A percentile compares a stretch with the other conserved stretches of the same genome.
Evolutionary conservation across 768 basidiomycete species (phyloP).

Genomic region (Brasilioporus rufonigricans): DNA sequence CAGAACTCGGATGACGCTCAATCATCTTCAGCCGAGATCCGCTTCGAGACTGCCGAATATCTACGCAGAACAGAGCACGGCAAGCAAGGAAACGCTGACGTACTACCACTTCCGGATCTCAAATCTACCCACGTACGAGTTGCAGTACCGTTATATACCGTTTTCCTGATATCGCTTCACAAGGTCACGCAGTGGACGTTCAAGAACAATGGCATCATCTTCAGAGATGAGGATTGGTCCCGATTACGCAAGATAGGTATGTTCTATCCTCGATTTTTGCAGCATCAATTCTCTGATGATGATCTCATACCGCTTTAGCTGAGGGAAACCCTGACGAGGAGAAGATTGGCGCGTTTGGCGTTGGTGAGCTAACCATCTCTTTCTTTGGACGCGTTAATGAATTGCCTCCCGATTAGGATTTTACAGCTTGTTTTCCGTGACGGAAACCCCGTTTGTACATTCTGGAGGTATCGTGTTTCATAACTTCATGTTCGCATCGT

Average conservation of each 20-base stretch:
- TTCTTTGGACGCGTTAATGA: neutral
- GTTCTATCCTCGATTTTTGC: neutral
- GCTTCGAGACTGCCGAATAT: constrained; percentile 64
- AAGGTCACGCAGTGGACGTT: constrained; percentile 86
- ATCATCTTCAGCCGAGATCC: constrained; percentile 72
- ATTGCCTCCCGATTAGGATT: constrained; percentile 43
- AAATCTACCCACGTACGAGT: constrained; percentile 52
- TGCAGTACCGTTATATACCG: constrained; percentile 9
- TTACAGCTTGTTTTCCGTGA: constrained; percentile 80
- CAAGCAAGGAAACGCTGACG: constrained; percentile 4
- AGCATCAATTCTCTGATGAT: neutral
- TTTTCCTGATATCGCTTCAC: neutral
- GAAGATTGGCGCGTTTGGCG: constrained; percentile 27
- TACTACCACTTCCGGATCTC: constrained; percentile 52
- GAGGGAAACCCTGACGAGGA: constrained; percentile 28
- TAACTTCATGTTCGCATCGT: neutral
- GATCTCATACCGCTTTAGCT: neutral
- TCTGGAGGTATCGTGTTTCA: constrained; percentile 60
- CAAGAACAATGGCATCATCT: constrained; percentile 82
- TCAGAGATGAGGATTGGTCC: constrained; percentile 41
- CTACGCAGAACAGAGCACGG: constrained; percentile 27
- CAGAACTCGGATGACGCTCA: constrained; percentile 96
- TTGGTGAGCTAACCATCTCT: constrained; percentile 8
- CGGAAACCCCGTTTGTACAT: constrained; percentile 79
- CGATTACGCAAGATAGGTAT: constrained; percentile 1